Evolutionary conservation across 1,284 basidiomycete species (phyloP).

Genomic region (Pulveroboletus sp.): DNA sequence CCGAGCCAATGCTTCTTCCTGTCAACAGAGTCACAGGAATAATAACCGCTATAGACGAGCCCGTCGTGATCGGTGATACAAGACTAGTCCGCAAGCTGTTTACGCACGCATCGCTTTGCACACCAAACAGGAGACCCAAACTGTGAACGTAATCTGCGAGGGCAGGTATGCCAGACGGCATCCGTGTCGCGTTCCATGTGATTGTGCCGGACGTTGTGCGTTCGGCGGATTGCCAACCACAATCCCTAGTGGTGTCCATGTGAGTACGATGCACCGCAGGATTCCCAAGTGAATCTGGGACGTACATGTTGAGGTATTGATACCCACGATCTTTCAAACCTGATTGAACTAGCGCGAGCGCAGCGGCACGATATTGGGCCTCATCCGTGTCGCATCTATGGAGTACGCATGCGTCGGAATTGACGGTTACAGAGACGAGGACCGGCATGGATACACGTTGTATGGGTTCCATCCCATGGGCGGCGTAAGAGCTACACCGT

Average conservation of each 20-base stretch:
- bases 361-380: conserved; percentile 5
- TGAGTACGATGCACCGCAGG: not conserved
- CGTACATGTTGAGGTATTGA: conserved; percentile 7
- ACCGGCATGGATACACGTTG: conserved; percentile 40
- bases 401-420: not conserved
- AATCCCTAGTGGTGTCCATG: conserved; percentile 1
- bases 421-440: not conserved
- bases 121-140: conserved; percentile 11
- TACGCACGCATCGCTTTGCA: conserved; percentile 19
- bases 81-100: not conserved
- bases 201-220: conserved; percentile 6
- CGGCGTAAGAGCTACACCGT: conserved; percentile 44
- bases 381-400: conserved; percentile 9
- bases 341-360: not conserved
- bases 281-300: not conserved
- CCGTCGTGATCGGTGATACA: not conserved
- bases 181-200: conserved; percentile 7
- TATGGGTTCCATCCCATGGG: conserved; percentile 54
- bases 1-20: conserved; percentile 9
- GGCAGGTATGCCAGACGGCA: conserved; percentile 15
- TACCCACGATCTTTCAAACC: conserved; percentile 6
- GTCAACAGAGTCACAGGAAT: conserved; percentile 3
- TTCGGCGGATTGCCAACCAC: conserved; percentile 13
- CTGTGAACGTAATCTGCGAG: conserved; percentile 11
- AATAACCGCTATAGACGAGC: conserved; percentile 5